Evolutionary conservation across 2,329 filamentous ascomycete genomes (phyloP), one percentile per base, ranked within the genome.

Genomic region (Exophiala bonariae): DNA sequence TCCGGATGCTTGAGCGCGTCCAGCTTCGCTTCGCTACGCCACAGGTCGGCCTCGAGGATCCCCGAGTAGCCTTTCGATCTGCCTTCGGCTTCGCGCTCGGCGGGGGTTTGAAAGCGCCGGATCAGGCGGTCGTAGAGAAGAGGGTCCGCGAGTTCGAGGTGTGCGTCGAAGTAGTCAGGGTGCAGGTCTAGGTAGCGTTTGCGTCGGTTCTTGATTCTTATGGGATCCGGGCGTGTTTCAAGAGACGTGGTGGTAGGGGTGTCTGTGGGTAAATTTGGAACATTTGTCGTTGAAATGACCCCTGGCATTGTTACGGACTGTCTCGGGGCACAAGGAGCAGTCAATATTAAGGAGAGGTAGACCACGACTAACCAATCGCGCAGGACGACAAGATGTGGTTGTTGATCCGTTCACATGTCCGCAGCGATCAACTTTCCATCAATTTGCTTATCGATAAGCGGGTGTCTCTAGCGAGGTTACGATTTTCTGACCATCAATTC

Each of bases 61-160:
- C 87, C 86, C 1, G 86, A 86, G 65, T 89, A 93, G 9, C 89
- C 89, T 63, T 89, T 89, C 7, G 74, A 71, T 34, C 81, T 81
- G 7, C 84, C 86, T 58, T 92, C 87, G 28, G 52, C 41, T 44
- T 60, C 58, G 36, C 60, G 52, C 43, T 62, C 55, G 9, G 54
- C 50, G 20, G 59, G 14, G 8, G 53, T 53, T 36, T 61, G 55
- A 48, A 62, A 61, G 41, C 81, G 82, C 42, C 88, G 82, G 50
- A 96, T 80, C 18, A 95, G 76, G 43, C 81, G 79, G 65, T 95
- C 87, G 72, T 95, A 95, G 23, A 95, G 78, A 7, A 92, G 72
- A 1, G 89, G 89, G 67, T 93, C 87, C 77, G 79, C 81, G 57
- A 84, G 75, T 66, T 85, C 82, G 50, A 85, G 78, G 44, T 76